phyloP scores from a whole-genome alignment of 2,329 filamentous ascomycete genomes.

The Tolypocladium tundrense region DNA sequence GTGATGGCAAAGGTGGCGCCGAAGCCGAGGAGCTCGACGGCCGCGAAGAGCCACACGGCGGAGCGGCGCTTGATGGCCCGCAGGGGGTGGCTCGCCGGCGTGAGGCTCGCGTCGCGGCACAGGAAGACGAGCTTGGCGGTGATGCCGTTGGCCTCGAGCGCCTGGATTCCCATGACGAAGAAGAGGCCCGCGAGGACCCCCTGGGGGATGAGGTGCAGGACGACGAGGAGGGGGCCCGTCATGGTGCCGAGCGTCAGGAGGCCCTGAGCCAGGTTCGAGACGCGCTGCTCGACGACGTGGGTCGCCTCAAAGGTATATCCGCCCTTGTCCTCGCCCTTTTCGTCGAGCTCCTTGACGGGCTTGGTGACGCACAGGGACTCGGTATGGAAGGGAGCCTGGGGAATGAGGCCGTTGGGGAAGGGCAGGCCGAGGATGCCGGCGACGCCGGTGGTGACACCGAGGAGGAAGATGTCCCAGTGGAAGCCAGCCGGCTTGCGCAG shows the following conservation, averaged over 20 bases:
- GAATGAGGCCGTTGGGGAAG: conserved; percentile 75
- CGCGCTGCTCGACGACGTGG: conserved; percentile 67
- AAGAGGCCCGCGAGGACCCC: conserved; percentile 72
- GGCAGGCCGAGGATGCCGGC: conserved; percentile 68
- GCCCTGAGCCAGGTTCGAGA: conserved; percentile 70
- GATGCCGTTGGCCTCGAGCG: conserved; percentile 66
- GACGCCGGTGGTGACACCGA: conserved; percentile 67
- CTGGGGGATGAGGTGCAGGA: conserved; percentile 69
- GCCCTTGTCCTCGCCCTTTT: conserved; percentile 44
- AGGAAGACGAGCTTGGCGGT: conserved; percentile 66
- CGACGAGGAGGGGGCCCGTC: conserved; percentile 61
- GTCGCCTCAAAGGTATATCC: conserved; percentile 40
- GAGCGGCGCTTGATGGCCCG: conserved; percentile 46
- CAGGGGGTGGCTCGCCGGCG: conserved; percentile 48
- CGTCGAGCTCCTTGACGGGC: conserved; percentile 39
- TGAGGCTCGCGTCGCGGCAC: conserved; percentile 52
- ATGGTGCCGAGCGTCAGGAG: conserved; percentile 71
- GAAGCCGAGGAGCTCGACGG: conserved; percentile 58
- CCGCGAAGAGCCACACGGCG: conserved; percentile 64
- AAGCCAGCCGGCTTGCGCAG: conserved; percentile 73
- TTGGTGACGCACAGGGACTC: conserved; percentile 65
- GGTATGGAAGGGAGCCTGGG: conserved; percentile 76
- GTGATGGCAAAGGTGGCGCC: conserved; percentile 75
- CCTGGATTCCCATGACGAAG: conserved; percentile 77
- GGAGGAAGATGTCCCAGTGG: conserved; percentile 76